These are phyloP conservation scores for Arctium lappa DNA, from an alignment of 129 eudicot genomes.

Conservation along the genomic window DNA sequence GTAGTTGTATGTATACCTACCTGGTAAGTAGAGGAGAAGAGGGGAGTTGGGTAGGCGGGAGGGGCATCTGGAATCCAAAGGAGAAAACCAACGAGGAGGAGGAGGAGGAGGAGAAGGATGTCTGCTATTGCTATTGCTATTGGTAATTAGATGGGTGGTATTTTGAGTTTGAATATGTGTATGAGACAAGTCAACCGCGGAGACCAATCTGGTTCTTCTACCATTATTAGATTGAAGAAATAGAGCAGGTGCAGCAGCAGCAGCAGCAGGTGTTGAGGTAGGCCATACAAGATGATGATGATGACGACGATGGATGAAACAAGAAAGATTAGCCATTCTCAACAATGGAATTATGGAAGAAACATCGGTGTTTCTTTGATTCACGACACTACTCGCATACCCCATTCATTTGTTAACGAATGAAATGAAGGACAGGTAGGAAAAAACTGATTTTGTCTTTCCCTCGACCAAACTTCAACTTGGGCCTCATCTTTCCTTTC, in stretches of 20 bases:
- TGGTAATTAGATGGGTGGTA: background rate
- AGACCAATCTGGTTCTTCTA: background rate
- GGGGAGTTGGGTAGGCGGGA: slow-evolving; percentile 49
- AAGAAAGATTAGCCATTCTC: background rate
- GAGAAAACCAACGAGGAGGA: slow-evolving; percentile 88
- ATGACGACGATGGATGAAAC: background rate
- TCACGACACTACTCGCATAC: no score
- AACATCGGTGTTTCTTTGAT: background rate
- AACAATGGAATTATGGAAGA: background rate
- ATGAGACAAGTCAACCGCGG: background rate
- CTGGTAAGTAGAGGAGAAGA: slow-evolving; percentile 69
- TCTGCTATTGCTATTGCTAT: no score
- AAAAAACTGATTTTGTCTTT: no score
- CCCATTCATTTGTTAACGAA: background rate
- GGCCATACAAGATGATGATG: background rate
- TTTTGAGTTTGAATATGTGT: background rate
- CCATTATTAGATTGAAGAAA: background rate
- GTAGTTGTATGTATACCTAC: slow-evolving; percentile 10
- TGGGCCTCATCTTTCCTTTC: no score
- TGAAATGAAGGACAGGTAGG: background rate
- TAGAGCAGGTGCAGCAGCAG: background rate
- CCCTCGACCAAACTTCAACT: no score
- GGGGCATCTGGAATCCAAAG: slow-evolving; percentile 44
- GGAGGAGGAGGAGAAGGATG: no score
- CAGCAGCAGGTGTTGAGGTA: background rate